Evolutionary conservation across 305 asterid species (phyloP), one percentile per base, ranked within the genome.

Genomic region (Fraxinus greggii): DNA sequence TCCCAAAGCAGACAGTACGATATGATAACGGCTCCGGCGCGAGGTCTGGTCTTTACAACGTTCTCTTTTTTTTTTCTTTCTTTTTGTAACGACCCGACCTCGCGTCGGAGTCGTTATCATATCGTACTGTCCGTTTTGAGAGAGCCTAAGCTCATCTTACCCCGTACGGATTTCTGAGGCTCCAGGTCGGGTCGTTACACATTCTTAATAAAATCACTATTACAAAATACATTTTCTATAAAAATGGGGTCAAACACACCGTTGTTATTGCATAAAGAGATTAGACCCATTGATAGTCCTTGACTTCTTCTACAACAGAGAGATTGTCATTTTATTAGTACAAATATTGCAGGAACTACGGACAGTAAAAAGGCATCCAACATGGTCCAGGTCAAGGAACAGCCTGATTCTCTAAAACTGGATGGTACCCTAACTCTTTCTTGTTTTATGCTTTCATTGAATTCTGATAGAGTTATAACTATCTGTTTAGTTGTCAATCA

Each of bases 281-380:
- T 67, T 15, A 67, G 74, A 67, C 21, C 21, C 36, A 28, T 28
- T 67, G 10, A 67, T 28, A 3, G 35, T 67, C 36, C 38, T 36
- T 72, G 42, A 33, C 29, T 17, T 77, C 77, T 76, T 45, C 76
- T n/a, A 12, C 69, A 29, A 28, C 76, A 31, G 61, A 45, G 19
- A 69, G 77, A 32, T 56, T 81, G 77, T 72, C 32, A 56, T 73
- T 82, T 72, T 63, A 73, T 74, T 88, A 78, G 84, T 33, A 80
- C 23, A 69, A 54, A 32, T 83, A 12, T 78, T 85, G 81, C 93
- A 89, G 96, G 95, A 80, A 82, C 88, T 38, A 84, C 90, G 79
- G 95, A 86, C 81, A 89, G 83, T 75, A 89, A 88, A 45, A 92
- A 87, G 86, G 90, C 92, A 48, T 87, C 94, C 81, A 89, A 87